A percentile compares a stretch with the other conserved stretches of the same genome.
These are phyloP conservation scores for Coemansia umbellata DNA, from an alignment of 192 early-diverging fungal genomes.

Conservation along the genomic window DNA sequence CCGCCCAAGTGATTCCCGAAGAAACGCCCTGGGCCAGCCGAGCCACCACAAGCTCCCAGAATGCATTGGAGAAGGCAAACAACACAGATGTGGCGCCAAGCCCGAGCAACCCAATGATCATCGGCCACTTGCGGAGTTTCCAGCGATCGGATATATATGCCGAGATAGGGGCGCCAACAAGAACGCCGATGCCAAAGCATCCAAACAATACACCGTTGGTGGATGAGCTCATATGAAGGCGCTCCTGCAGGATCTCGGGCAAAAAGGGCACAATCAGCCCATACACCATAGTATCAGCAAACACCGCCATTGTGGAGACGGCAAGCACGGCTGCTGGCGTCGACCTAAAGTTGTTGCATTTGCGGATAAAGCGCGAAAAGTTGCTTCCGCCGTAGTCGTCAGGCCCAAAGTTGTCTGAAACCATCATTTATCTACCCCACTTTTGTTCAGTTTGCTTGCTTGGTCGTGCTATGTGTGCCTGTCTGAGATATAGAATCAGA, in stretches of 20 bases:
- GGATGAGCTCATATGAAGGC: conserved; percentile 54
- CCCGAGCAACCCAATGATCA: conserved; percentile 67
- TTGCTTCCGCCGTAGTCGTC: conserved; percentile 22
- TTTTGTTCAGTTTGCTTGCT: no score
- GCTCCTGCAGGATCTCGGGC: conserved; percentile 61
- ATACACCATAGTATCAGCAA: conserved; percentile 66
- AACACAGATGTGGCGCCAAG: conserved; percentile 59
- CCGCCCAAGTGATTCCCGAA: conserved; percentile 71
- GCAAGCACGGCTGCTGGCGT: conserved; percentile 38
- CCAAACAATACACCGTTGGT: conserved; percentile 69
- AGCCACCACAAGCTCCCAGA: conserved; percentile 63
- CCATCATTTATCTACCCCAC: neutral
- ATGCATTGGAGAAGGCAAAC: conserved; percentile 62
- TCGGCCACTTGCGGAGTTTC: conserved; percentile 68
- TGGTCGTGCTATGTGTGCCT: no score
- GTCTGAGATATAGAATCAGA: no score
- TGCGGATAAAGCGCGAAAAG: conserved; percentile 18
- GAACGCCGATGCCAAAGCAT: conserved; percentile 64
- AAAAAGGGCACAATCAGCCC: conserved; percentile 69
- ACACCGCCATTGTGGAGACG: conserved; percentile 57
- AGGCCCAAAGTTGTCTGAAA: neutral
- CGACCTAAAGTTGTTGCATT: conserved; percentile 41
- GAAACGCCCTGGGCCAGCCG: conserved; percentile 69
- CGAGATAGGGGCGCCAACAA: conserved; percentile 62
- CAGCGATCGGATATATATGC: conserved; percentile 70